A percentile compares a stretch with the other conserved stretches of the same genome.
These are phyloP conservation scores for Dipteronia dyeriana DNA, from an alignment of 345 rosid species.

Conservation along the genomic window DNA sequence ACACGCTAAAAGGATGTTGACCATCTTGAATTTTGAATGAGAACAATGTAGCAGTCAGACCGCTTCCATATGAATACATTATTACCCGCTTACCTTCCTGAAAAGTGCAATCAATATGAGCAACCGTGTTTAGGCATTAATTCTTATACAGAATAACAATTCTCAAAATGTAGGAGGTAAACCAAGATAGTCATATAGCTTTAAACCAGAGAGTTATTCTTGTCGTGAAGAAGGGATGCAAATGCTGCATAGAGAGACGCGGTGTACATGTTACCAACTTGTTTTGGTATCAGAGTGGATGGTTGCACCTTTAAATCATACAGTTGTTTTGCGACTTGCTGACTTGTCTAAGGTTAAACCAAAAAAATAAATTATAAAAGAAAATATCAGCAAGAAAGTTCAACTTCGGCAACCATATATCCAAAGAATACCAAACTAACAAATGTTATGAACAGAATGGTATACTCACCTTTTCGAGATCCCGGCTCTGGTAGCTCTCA, in stretches of 20 bases:
- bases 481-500: constrained; percentile 93
- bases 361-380: background rate
- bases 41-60: constrained; percentile 88
- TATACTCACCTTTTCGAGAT: constrained; percentile 77
- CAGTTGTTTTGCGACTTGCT: constrained; percentile 84
- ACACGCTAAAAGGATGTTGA: constrained; percentile 70
- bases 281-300: constrained; percentile 82
- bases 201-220: constrained; percentile 28
- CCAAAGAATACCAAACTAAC: background rate
- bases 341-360: constrained; percentile 34
- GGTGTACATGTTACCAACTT: constrained; percentile 99
- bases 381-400: background rate
- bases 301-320: constrained; percentile 86
- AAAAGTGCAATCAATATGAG: background rate
- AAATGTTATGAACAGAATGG: background rate
- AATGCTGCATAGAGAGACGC: constrained; percentile 97
- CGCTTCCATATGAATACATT: constrained; percentile 96
- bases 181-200: background rate
- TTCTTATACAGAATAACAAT: background rate
- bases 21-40: constrained; percentile 67
- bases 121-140: background rate
- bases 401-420: background rate
- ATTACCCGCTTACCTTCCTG: constrained; percentile 81
- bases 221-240: constrained; percentile 86
- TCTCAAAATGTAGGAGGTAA: background rate